Evolutionary conservation across 1,284 basidiomycete species (phyloP), one percentile per base, ranked within the genome.

Genomic region (Heterobasidion irregulare): DNA sequence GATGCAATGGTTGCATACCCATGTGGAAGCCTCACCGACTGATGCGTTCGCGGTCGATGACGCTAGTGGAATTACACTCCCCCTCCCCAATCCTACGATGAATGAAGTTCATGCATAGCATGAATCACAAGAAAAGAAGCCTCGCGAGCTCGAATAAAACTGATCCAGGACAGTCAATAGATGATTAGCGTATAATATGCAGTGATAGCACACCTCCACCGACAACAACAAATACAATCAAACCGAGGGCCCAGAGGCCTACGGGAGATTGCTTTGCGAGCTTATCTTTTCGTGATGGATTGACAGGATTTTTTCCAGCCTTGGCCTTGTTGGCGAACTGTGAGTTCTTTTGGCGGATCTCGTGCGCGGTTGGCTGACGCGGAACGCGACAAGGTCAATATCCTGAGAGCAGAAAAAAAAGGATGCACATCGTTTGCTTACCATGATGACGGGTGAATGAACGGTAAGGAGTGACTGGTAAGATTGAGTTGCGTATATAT

Each of bases 271-370:
- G 77, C 68, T 89, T 88, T 51, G 77, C 76, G 38, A 86, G 72
- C 59, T 75, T 74, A 57, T 92, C 86, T 63, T 85, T 81, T 59
- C 84, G 77, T 57, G 89, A 90, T 19, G 75, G 74, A 61, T 86
- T 84, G 54, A 80, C 78, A 1, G 85, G 80, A 54, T 87, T 87
- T 74, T 88, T 90, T 62, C 89, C 89, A 47, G 79, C 70, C 59
- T 78, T 79, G 58, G 80, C 82, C 59, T 84, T 82, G 58, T 76
- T 80, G 45, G 84, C 85, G 69, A 91, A 92, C 69, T 88, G 85
- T 55, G 77, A 77, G 68, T 91, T 92, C 69, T 82, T 80, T 65
- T 83, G 80, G 61, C 86, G 83, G 72, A 90, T 77, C 67, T 92
- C 89, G 69, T 88, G 89, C 73, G 85, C 79, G 55, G 86, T 73